Evolutionary conservation across 164 flowering plant genomes (phyloP).

Genomic region (Kingdonia uniflora): DNA sequence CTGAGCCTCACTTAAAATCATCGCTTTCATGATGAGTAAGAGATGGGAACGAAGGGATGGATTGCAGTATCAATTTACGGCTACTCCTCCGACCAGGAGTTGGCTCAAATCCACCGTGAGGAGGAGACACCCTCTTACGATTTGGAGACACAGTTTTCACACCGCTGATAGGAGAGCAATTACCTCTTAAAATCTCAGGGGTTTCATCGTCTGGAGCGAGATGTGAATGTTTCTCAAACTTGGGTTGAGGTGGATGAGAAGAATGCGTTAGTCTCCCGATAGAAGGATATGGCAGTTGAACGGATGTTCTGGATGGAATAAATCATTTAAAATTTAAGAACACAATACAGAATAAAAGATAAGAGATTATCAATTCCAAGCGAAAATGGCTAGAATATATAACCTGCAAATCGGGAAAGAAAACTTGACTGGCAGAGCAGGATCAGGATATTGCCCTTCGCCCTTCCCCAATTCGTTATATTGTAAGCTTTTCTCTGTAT

Average conservation of each 20-base stretch:
- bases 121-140: constrained; percentile 87
- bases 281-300: constrained; percentile 43
- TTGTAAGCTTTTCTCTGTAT: constrained; percentile 19
- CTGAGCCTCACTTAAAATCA: constrained; percentile 9
- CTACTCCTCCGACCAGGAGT: constrained; percentile 47
- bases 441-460: constrained; percentile 31
- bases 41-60: constrained; percentile 85
- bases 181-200: constrained; percentile 50
- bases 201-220: constrained; percentile 49
- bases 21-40: constrained; percentile 29
- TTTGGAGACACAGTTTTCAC: constrained; percentile 71
- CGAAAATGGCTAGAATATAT: background rate
- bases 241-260: constrained; percentile 28
- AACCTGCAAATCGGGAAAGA: constrained; percentile 43
- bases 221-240: constrained; percentile 37
- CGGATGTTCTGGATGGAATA: constrained; percentile 28
- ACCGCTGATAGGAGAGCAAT: constrained; percentile 38
- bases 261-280: constrained; percentile 47
- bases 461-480: constrained; percentile 24
- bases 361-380: background rate
- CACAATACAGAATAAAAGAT: background rate
- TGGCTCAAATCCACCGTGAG: constrained; percentile 30
- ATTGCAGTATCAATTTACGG: constrained; percentile 68
- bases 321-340: background rate
- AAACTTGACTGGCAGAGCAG: constrained; percentile 31